Percentiles rank a stretch among this genome's conserved stretches.
phyloP scores from a whole-genome alignment of 805 yeast genomes.

The Tanozyma kutaoensis region DNA sequence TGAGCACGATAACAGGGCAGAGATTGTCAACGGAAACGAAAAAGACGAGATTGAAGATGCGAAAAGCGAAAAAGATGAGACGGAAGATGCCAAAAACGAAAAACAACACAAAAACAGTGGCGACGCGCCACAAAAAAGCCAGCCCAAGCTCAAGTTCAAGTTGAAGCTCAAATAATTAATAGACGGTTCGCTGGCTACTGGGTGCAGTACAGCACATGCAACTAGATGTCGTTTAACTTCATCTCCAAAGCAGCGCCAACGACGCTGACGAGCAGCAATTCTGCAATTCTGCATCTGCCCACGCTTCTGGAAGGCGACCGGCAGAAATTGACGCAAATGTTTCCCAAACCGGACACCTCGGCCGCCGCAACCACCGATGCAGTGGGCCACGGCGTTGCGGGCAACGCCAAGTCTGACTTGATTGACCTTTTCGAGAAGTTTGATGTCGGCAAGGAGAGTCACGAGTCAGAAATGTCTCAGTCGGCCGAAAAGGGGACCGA shows the following conservation, averaged over 20 bases:
- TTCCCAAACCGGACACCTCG: neutral
- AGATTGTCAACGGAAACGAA: neutral
- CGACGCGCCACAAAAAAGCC: constrained; percentile 1
- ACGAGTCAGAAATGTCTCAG: constrained; percentile 2
- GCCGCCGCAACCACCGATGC: neutral
- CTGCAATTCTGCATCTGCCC: neutral
- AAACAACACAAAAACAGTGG: constrained; percentile 2
- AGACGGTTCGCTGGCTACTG: neutral
- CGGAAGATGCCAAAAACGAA: constrained; percentile 2
- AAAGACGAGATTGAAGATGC: constrained; percentile 1
- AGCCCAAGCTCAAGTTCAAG: neutral
- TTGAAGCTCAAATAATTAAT: neutral
- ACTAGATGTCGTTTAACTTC: neutral
- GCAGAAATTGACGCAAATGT: neutral
- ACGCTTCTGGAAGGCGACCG: neutral
- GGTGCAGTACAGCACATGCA: neutral
- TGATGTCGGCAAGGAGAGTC: constrained; percentile 1
- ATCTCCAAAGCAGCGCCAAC: constrained; percentile 1
- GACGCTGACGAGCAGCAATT: neutral
- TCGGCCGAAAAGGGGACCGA: constrained; percentile 2
- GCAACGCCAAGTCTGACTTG: neutral
- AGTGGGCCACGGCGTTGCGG: neutral
- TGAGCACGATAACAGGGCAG: constrained; percentile 3
- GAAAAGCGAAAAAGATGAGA: constrained; percentile 1
- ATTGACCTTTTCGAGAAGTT: constrained; percentile 3